These are phyloP conservation scores for Paxillus rubicundulus DNA, from an alignment of 768 basidiomycete genomes.

Conservation along the genomic window DNA sequence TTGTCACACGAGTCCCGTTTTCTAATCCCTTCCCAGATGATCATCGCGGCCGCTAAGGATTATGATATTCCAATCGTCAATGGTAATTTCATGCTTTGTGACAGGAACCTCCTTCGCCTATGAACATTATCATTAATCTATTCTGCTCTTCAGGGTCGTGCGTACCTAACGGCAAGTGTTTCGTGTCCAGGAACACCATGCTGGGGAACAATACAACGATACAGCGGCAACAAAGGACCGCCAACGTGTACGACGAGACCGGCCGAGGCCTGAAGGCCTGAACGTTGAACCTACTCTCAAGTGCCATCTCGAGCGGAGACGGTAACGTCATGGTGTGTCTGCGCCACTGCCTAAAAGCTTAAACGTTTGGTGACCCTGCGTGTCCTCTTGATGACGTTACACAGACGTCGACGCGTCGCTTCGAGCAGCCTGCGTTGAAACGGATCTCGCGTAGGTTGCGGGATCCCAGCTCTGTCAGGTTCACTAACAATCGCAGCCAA, in stretches of 20 bases:
- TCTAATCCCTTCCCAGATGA: constrained; percentile 29
- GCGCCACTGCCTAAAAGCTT: not conserved
- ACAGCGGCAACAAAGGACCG: constrained; percentile 32
- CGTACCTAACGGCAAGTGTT: constrained; percentile 30
- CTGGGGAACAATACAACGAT: not conserved
- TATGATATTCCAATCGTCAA: constrained; percentile 41
- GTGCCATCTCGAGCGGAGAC: constrained; percentile 36
- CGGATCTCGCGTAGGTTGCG: no score
- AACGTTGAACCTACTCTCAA: constrained; percentile 35
- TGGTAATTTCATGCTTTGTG: constrained; percentile 43
- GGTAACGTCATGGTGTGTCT: constrained; percentile 34
- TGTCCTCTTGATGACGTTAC: constrained; percentile 6
- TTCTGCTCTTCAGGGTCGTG: constrained; percentile 32
- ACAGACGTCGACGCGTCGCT: constrained; percentile 43
- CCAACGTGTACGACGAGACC: constrained; percentile 27
- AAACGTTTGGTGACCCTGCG: constrained; percentile 4
- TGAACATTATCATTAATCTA: constrained; percentile 2
- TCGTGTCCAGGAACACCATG: constrained; percentile 9
- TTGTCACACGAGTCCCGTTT: not conserved
- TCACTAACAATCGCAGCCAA: no score
- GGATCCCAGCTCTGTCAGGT: no score
- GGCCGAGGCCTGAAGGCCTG: constrained; percentile 24
- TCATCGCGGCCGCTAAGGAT: constrained; percentile 34
- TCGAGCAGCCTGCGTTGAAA: constrained; percentile 47
- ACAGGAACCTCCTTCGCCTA: not conserved